Evolutionary conservation across 805 yeast species (phyloP).

Genomic region (Candida patagonica): DNA sequence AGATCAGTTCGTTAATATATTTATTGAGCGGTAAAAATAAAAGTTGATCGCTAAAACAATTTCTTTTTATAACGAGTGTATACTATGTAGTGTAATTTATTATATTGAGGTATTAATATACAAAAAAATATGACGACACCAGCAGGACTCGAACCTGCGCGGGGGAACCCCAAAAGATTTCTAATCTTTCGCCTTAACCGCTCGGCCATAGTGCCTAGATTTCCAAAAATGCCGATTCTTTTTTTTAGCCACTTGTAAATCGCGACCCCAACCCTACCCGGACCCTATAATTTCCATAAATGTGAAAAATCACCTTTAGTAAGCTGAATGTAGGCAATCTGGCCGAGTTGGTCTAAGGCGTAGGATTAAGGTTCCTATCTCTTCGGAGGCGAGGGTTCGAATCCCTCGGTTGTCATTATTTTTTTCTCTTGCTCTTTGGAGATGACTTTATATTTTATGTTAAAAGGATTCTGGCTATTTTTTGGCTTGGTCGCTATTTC

Average conservation of each 20-base stretch:
- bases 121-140: constrained; percentile 25
- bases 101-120: too few relatives aligned
- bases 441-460: too few relatives aligned
- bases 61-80: too few relatives aligned
- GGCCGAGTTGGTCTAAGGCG: constrained; percentile 41
- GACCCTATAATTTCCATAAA: not conserved
- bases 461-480: too few relatives aligned
- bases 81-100: too few relatives aligned
- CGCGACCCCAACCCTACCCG: too few relatives aligned
- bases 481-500: too few relatives aligned
- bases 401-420: constrained; percentile 67
- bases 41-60: not conserved
- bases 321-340: constrained; percentile 7
- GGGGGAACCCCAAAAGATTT: constrained; percentile 32
- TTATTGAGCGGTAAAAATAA: not conserved
- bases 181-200: constrained; percentile 34
- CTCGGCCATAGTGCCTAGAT: constrained; percentile 30
- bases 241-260: too few relatives aligned
- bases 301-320: not conserved
- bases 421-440: constrained; percentile 24
- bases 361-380: constrained; percentile 41
- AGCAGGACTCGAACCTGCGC: constrained; percentile 34
- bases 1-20: constrained; percentile 3
- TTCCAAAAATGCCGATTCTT: not conserved
- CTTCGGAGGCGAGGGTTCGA: constrained; percentile 85